Percentiles rank a stretch among this genome's conserved stretches.
These are phyloP conservation scores for Pneumocystis oryctolagi DNA, from an alignment of 1,139 yeast species.

Conservation along the genomic window DNA sequence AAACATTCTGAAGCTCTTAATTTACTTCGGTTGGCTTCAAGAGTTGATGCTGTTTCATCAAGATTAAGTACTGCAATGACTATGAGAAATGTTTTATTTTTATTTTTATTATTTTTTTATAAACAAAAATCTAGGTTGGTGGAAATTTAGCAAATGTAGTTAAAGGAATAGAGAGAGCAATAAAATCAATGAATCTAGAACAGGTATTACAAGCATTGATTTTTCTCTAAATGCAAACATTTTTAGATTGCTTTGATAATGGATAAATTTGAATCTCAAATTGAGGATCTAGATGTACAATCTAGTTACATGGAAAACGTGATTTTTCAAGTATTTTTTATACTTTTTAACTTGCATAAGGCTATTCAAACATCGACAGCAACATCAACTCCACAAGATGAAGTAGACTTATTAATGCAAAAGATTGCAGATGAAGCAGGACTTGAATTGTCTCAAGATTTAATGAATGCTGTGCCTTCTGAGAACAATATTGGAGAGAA, in stretches of 20 bases:
- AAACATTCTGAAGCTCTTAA: slow-evolving; percentile 79
- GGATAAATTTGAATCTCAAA: slow-evolving; percentile 94
- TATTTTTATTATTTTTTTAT: not conserved
- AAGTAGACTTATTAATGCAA: slow-evolving; percentile 79
- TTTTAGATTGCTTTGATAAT: slow-evolving; percentile 68
- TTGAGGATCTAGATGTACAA: slow-evolving; percentile 88
- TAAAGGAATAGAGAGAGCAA: slow-evolving; percentile 89
- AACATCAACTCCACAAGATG: slow-evolving; percentile 82
- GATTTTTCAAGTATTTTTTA: slow-evolving; percentile 38
- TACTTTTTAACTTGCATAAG: not conserved
- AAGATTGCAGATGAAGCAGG: slow-evolving; percentile 98
- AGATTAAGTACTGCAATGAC: slow-evolving; percentile 96
- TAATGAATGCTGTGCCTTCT: slow-evolving; percentile 32
- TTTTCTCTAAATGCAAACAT: not conserved
- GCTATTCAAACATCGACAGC: slow-evolving; percentile 45
- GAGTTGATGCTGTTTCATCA: slow-evolving; percentile 92
- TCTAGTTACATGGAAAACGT: slow-evolving; percentile 87
- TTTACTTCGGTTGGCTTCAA: slow-evolving; percentile 63
- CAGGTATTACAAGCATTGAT: slow-evolving; percentile 10
- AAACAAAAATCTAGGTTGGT: slow-evolving; percentile 40
- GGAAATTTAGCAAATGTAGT: slow-evolving; percentile 90
- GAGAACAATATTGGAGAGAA: not conserved
- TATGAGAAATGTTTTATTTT: slow-evolving; percentile 39
- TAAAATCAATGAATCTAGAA: slow-evolving; percentile 90
- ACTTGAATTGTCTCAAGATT: slow-evolving; percentile 71